Evolutionary conservation across 306 rosid genomes (phyloP), one percentile per base, ranked within the genome.

Genomic region (Trifolium subterraneum): DNA sequence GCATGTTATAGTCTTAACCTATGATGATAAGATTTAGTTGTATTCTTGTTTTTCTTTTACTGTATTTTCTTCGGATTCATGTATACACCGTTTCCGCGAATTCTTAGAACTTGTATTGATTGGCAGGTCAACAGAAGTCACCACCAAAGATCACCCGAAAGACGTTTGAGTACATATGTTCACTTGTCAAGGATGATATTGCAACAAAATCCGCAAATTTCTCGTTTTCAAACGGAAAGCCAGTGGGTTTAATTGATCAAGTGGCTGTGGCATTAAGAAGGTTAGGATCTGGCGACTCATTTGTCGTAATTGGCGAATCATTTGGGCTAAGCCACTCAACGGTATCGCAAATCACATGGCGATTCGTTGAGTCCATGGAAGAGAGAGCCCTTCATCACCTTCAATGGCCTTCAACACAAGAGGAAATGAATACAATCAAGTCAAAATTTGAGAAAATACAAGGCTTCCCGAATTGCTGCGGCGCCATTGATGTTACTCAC

Each of bases 401-500:
- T 22, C 84, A 68, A 35, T 91, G 98, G 97, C 94, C 98, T 67
- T 85, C 96, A 0, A 78, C 91, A 16, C 88, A 88, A 81, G 67
- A 76, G 8, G 94, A 89, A 71, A 85, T 91, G 86, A 15, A 84
- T 15, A 72, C 81, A 71, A 82, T 91, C 31, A 91, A 93, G 80
- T 74, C 90, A 22, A 88, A 90, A 75, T 93, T 93, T 44, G 90
- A 89, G 86, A 91, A 85, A 68, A 67, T 84, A 16, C 81, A 61
- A 2, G 98, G 98, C 70, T 84, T 93, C 71, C 98, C 96, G 0
- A 93, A 93, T 68, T 93, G 97, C 72, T 91, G 96, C 9, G 94
- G 98, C 15, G 88, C 80, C 38, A 72, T 93, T 13, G 97, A 91
- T 75, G 75, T 81, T 3, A 91, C 96, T 47, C 97, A 88, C 78